phyloP scores from a whole-genome alignment of 2,329 filamentous ascomycete genomes.

The Colletotrichum cuscutae region DNA sequence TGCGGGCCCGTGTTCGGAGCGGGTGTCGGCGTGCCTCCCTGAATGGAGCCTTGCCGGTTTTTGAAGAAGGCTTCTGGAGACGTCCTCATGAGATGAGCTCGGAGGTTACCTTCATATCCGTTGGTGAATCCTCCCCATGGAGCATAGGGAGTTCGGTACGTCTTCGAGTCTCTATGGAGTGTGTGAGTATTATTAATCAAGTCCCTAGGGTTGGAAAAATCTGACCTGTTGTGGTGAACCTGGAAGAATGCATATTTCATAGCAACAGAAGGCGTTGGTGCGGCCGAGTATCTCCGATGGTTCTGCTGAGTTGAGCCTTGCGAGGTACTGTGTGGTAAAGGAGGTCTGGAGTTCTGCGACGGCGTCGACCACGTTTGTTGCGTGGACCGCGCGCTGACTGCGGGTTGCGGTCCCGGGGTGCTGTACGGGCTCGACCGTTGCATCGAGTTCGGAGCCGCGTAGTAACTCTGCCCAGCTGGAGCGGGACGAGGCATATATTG shows the following conservation, averaged over 20 bases:
- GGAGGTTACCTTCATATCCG: conserved; percentile 65
- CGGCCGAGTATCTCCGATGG: conserved; percentile 32
- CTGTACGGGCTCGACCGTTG: conserved; percentile 20
- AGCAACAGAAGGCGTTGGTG: conserved; percentile 48
- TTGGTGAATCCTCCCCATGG: conserved; percentile 69
- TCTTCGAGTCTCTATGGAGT: conserved; percentile 58
- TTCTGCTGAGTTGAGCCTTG: conserved; percentile 28
- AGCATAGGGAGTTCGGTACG: conserved; percentile 70
- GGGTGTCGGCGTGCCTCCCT: conserved; percentile 30
- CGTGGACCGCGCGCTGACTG: not conserved
- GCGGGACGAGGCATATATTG: not conserved
- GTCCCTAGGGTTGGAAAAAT: not conserved
- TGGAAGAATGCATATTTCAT: conserved; percentile 70
- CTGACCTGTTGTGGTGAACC: conserved; percentile 67
- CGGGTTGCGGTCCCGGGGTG: conserved; percentile 18
- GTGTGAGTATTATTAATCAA: conserved; percentile 33
- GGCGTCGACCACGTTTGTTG: conserved; percentile 24
- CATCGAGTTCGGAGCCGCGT: not conserved
- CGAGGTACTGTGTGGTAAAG: not conserved
- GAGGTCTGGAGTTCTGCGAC: conserved; percentile 10
- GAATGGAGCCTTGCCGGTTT: conserved; percentile 35
- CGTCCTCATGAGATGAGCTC: conserved; percentile 54
- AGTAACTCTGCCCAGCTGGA: not conserved
- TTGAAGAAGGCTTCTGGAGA: conserved; percentile 48
- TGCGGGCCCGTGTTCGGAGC: not conserved